phyloP scores from a whole-genome alignment of 768 basidiomycete genomes.

The Cystofilobasidium macerans region DNA sequence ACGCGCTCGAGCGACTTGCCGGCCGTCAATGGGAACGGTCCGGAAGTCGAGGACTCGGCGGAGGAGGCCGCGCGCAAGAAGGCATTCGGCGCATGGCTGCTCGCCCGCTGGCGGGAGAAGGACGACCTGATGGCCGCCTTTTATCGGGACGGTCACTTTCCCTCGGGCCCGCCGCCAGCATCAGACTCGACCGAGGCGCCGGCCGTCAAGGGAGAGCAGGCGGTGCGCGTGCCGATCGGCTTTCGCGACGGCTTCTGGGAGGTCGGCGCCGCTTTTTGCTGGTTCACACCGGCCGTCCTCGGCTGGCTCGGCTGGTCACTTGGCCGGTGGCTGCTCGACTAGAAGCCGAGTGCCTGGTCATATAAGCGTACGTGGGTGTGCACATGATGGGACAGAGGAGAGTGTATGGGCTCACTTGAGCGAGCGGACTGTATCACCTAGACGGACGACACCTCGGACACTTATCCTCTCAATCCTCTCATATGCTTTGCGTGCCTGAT shows the following conservation, averaged over 20 bases:
- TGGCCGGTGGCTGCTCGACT: not conserved
- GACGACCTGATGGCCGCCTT: conserved; percentile 65
- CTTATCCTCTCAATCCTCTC: too few species aligned
- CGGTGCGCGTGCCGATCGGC: not conserved
- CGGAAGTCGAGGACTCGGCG: conserved; percentile 39
- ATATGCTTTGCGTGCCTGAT: too few species aligned
- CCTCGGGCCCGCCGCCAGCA: conserved; percentile 27
- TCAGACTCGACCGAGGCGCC: not conserved
- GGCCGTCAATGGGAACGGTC: not conserved
- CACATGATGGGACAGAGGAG: too few species aligned
- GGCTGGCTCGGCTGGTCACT: not conserved
- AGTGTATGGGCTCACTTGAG: too few species aligned
- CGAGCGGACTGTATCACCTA: too few species aligned
- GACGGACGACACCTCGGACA: too few species aligned
- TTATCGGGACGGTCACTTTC: conserved; percentile 47
- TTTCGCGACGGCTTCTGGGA: too few species aligned
- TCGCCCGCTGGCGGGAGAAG: conserved; percentile 71
- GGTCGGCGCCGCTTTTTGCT: too few species aligned
- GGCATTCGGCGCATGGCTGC: conserved; percentile 72
- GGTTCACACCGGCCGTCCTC: not conserved
- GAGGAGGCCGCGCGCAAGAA: conserved; percentile 45
- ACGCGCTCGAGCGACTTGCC: not conserved
- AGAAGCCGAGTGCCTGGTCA: too few species aligned
- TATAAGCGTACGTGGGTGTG: too few species aligned
- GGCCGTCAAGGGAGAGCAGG: not conserved